Evolutionary conservation across 208 protist genomes (phyloP).

Genomic region (Trypanosoma caninum): DNA sequence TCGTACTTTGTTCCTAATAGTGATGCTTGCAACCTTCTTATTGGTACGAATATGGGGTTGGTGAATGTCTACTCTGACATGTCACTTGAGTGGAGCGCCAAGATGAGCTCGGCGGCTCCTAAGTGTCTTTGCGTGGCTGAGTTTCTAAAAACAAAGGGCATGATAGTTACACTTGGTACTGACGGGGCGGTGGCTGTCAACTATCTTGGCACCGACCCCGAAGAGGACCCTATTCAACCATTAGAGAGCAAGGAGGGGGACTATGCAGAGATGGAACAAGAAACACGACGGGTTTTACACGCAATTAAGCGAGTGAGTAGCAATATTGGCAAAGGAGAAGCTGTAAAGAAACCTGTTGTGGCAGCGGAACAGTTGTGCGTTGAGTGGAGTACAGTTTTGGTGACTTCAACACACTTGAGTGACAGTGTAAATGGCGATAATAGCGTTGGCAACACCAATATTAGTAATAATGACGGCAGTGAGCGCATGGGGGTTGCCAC

Average conservation of each 20-base stretch:
- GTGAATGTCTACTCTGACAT: constrained; percentile 84
- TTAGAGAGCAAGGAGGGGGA: constrained; percentile 68
- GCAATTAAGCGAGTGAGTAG: constrained; percentile 47
- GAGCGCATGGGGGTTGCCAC: background rate
- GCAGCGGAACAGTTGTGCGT: constrained; percentile 20
- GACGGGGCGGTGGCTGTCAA: constrained; percentile 66
- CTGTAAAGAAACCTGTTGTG: constrained; percentile 19
- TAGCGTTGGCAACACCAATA: too few species aligned
- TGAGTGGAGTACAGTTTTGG: too few species aligned
- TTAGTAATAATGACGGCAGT: too few species aligned
- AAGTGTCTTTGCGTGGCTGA: constrained; percentile 51
- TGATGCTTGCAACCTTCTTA: constrained; percentile 73
- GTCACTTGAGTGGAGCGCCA: constrained; percentile 87
- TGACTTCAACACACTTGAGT: too few species aligned
- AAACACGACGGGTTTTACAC: constrained; percentile 67
- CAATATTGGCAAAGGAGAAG: background rate
- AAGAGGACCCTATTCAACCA: constrained; percentile 57
- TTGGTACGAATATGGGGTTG: constrained; percentile 64
- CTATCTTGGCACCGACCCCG: constrained; percentile 94
- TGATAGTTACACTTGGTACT: constrained; percentile 73
- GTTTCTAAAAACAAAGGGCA: constrained; percentile 64
- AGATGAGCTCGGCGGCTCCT: constrained; percentile 38
- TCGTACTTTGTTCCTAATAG: constrained; percentile 56
- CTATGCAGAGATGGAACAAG: constrained; percentile 84
- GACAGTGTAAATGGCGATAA: too few species aligned